Evolutionary conservation across 305 asterid genomes (phyloP).

Genomic region (Withania somnifera): DNA sequence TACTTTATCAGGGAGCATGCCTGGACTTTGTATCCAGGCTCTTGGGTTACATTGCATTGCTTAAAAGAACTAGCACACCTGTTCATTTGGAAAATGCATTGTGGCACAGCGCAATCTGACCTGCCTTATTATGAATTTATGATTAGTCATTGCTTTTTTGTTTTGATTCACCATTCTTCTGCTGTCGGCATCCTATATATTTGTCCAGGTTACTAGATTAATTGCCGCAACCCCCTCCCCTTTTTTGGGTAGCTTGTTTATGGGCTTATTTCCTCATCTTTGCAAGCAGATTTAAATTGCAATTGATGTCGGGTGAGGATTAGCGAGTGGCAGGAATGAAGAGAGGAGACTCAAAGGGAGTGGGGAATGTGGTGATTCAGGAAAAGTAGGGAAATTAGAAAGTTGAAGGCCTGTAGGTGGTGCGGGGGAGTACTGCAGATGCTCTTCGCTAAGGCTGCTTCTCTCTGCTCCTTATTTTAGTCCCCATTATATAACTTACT

Average conservation of each 20-base stretch:
- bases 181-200: background rate
- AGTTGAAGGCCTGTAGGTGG: background rate
- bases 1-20: background rate
- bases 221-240: background rate
- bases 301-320: background rate
- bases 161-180: background rate
- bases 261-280: background rate
- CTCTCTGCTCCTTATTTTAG: too few relatives aligned
- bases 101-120: background rate
- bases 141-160: background rate
- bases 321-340: background rate
- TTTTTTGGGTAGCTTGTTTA: background rate
- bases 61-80: background rate
- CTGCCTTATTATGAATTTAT: background rate
- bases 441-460: background rate
- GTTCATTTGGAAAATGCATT: background rate
- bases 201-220: background rate
- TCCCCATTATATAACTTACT: background rate
- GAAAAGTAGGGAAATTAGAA: background rate
- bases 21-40: background rate
- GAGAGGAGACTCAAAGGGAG: background rate
- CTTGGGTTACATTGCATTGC: background rate
- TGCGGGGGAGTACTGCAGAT: background rate
- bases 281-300: background rate
- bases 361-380: background rate